Evolutionary conservation across 768 basidiomycete species (phyloP).

Genomic region (Pilatotrama ljubarskyi): DNA sequence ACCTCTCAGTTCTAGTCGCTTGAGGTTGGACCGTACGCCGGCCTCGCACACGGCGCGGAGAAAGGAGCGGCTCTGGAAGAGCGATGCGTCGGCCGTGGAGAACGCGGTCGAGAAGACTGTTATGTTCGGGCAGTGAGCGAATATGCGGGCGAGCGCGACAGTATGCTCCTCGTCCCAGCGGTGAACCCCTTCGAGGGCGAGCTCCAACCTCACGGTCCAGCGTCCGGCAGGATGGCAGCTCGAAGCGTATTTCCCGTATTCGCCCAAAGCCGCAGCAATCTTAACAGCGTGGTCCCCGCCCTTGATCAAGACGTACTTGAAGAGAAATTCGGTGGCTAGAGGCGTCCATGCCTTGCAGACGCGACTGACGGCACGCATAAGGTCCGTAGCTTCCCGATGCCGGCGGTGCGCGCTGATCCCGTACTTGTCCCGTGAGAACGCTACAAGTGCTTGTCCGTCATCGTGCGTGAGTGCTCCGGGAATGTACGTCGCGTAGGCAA

Average conservation of each 20-base stretch:
- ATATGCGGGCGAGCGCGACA: slow-evolving; percentile 11
- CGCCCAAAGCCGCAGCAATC: slow-evolving; percentile 4
- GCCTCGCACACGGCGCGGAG: background rate
- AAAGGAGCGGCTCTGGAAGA: slow-evolving; percentile 5
- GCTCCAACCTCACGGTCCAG: slow-evolving; percentile 19
- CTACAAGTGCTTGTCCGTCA: slow-evolving; percentile 2
- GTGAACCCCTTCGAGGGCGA: slow-evolving; percentile 22
- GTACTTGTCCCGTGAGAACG: slow-evolving; percentile 16
- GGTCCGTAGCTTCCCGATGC: slow-evolving; percentile 17
- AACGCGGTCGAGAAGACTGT: slow-evolving; percentile 22
- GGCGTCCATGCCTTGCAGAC: slow-evolving; percentile 22
- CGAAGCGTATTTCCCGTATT: background rate
- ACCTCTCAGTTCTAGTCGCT: slow-evolving; percentile 15
- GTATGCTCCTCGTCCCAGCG: slow-evolving; percentile 16
- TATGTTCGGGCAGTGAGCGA: slow-evolving; percentile 17
- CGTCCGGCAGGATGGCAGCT: background rate
- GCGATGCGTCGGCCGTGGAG: slow-evolving; percentile 7
- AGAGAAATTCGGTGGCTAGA: slow-evolving; percentile 14
- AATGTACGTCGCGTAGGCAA: slow-evolving; percentile 16
- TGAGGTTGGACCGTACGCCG: background rate
- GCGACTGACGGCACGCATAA: slow-evolving; percentile 14
- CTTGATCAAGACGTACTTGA: slow-evolving; percentile 19
- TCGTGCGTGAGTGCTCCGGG: slow-evolving; percentile 16
- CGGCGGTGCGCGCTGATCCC: slow-evolving; percentile 19
- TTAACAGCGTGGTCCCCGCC: slow-evolving; percentile 19